These are phyloP conservation scores for Porogramme epimiltina DNA, from an alignment of 1,284 basidiomycete species.

Conservation along the genomic window DNA sequence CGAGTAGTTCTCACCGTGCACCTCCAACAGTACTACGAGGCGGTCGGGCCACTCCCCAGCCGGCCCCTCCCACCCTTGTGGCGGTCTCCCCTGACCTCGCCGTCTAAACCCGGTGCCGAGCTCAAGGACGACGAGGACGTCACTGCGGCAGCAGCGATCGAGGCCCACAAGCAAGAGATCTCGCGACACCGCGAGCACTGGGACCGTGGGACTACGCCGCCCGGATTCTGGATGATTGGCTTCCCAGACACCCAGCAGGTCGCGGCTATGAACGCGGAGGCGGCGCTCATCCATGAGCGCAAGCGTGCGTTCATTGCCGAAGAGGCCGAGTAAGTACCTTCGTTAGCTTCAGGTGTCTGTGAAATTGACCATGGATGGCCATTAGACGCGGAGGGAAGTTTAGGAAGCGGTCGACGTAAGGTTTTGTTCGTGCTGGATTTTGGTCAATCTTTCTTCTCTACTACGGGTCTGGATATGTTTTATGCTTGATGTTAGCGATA, in stretches of 20 bases:
- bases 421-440: no score
- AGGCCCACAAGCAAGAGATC: slow-evolving; percentile 70
- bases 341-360: no score
- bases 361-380: no score
- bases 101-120: slow-evolving; percentile 30
- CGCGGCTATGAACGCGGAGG: slow-evolving; percentile 69
- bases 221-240: slow-evolving; percentile 86
- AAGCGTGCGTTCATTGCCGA: slow-evolving; percentile 58
- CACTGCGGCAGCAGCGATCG: slow-evolving; percentile 30
- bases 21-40: slow-evolving; percentile 72
- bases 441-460: no score
- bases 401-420: no score
- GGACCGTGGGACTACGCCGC: slow-evolving; percentile 76
- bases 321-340: slow-evolving; percentile 52
- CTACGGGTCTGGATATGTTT: no score
- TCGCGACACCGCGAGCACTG: slow-evolving; percentile 81
- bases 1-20: neutral
- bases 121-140: slow-evolving; percentile 11
- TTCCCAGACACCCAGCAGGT: slow-evolving; percentile 87
- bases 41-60: slow-evolving; percentile 68
- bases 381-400: no score
- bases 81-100: slow-evolving; percentile 53
- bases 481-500: no score
- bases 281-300: slow-evolving; percentile 67
- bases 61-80: slow-evolving; percentile 69